These are phyloP conservation scores for Terfezia boudieri DNA, from an alignment of 495 filamentous ascomycete species.

Conservation along the genomic window DNA sequence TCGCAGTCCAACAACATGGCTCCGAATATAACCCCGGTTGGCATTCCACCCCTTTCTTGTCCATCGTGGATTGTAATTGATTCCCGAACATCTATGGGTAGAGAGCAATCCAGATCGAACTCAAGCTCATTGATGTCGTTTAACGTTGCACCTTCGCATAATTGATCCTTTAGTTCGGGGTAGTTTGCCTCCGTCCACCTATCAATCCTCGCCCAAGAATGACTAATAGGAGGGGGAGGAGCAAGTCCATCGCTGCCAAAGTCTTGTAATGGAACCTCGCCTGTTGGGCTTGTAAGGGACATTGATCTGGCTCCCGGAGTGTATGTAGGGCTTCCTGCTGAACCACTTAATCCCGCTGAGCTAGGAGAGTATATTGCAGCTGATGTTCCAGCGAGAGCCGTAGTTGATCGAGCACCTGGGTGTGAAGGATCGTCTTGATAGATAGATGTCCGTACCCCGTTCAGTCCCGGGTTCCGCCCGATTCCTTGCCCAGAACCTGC, in stretches of 20 bases:
- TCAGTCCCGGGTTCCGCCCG: conserved; percentile 42
- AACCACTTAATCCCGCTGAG: conserved; percentile 27
- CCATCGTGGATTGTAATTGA: conserved; percentile 82
- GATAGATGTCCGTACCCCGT: conserved; percentile 54
- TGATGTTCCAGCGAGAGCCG: conserved; percentile 23
- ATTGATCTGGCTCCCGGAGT: conserved; percentile 73
- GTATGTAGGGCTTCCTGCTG: conserved; percentile 44
- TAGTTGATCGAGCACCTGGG: conserved; percentile 35
- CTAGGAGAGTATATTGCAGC: conserved; percentile 22
- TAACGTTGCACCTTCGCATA: conserved; percentile 69
- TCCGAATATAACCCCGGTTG: conserved; percentile 81
- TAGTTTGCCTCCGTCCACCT: conserved; percentile 88
- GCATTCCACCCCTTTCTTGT: conserved; percentile 77
- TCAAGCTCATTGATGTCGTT: conserved; percentile 97
- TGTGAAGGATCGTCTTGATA: conserved; percentile 50
- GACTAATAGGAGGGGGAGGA: conserved; percentile 62
- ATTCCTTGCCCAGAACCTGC: conserved; percentile 39
- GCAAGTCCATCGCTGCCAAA: conserved; percentile 70
- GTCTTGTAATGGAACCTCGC: conserved; percentile 90
- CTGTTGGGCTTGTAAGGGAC: conserved; percentile 38
- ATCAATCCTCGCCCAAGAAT: conserved; percentile 89
- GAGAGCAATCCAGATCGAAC: conserved; percentile 81
- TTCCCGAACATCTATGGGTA: conserved; percentile 83
- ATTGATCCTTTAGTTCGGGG: conserved; percentile 77
- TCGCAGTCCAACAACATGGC: conserved; percentile 95